phyloP scores from a whole-genome alignment of 352 stramenopile species.

The Phytophthora pseudosyringae region DNA sequence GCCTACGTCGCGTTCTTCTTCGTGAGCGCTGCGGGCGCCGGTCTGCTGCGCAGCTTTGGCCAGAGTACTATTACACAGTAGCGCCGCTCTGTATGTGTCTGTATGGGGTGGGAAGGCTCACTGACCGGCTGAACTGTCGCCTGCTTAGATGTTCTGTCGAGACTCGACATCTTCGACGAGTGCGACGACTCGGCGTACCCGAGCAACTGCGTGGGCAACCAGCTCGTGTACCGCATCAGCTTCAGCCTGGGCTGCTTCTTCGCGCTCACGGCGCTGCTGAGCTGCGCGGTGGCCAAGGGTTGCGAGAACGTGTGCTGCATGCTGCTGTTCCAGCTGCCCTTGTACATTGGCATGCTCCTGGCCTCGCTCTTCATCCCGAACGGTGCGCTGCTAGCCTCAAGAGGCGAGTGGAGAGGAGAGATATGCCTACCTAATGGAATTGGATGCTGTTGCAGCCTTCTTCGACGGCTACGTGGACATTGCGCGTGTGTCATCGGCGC shows the following conservation, averaged over 20 bases:
- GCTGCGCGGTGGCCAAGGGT: conserved; percentile 49
- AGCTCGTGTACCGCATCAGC: conserved; percentile 81
- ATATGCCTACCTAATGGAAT: neutral
- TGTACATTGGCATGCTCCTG: conserved; percentile 59
- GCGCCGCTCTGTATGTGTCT: neutral
- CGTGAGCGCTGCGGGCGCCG: conserved; percentile 52
- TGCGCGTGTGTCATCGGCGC: conserved; percentile 59
- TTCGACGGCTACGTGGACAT: conserved; percentile 73
- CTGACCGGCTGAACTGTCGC: neutral
- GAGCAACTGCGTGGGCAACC: conserved; percentile 69
- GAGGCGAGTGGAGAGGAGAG: neutral
- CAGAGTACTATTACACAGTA: conserved; percentile 38
- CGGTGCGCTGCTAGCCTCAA: conserved; percentile 29
- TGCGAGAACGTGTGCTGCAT: conserved; percentile 74
- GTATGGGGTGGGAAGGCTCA: neutral
- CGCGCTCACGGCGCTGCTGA: conserved; percentile 57
- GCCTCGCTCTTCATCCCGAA: conserved; percentile 75
- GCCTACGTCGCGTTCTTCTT: conserved; percentile 81
- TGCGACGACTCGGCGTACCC: conserved; percentile 45
- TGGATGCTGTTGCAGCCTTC: conserved; percentile 43
- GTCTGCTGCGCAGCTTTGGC: conserved; percentile 66
- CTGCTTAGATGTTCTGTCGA: conserved; percentile 38
- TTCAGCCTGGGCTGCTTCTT: conserved; percentile 80
- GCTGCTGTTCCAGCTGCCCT: conserved; percentile 66
- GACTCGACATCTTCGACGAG: conserved; percentile 54